Percentiles rank a stretch among this genome's conserved stretches.
Evolutionary conservation across 176 grass and related monocot genomes (phyloP).

Genomic region (Areca catechu): DNA sequence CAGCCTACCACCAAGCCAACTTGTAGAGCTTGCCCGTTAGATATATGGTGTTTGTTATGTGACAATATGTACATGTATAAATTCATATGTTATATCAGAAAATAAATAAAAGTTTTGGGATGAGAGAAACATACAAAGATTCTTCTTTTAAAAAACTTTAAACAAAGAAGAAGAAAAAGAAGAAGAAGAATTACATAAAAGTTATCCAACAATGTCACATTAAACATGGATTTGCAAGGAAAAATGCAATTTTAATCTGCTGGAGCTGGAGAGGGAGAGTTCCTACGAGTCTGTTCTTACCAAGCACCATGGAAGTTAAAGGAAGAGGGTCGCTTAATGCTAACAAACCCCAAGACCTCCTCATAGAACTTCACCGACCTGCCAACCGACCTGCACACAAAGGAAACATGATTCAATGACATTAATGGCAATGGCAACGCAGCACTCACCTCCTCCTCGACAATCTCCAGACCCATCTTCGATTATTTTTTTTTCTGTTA

Average conservation of each 20-base stretch:
- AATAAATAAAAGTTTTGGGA: too few relatives aligned
- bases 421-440: neutral
- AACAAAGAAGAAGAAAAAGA: neutral
- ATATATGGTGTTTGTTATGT: too few relatives aligned
- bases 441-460: neutral
- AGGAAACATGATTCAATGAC: constrained; percentile 3
- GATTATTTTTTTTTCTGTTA: too few relatives aligned
- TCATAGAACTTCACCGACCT: neutral
- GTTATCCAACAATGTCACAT: too few relatives aligned
- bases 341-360: constrained; percentile 3
- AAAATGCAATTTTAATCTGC: neutral
- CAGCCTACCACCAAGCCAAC: too few relatives aligned
- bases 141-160: too few relatives aligned
- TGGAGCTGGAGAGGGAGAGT: neutral
- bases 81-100: too few relatives aligned
- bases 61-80: too few relatives aligned
- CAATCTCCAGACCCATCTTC: neutral
- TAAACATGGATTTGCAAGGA: too few relatives aligned
- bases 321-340: constrained; percentile 3
- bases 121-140: too few relatives aligned
- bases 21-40: too few relatives aligned
- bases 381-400: neutral
- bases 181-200: neutral
- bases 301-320: constrained; percentile 4
- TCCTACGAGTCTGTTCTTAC: neutral